phyloP scores from a whole-genome alignment of 1,139 yeast genomes.

The Pichia sp. region DNA sequence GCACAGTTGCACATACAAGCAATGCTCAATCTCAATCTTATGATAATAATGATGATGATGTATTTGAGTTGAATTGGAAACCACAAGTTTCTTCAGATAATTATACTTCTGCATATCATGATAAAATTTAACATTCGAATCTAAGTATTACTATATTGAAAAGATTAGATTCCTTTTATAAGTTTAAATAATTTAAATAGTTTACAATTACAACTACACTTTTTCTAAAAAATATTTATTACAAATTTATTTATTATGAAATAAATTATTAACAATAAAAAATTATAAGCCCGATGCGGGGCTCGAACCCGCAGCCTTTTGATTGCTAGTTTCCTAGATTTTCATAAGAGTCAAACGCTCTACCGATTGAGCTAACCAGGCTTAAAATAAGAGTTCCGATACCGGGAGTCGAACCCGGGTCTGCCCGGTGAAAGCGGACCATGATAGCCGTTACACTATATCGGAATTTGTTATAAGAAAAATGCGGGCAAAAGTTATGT shows the following conservation, averaged over 20 bases:
- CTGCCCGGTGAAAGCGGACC: constrained; percentile 73
- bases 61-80: constrained; percentile 14
- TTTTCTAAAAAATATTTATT: too few relatives aligned
- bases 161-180: too few relatives aligned
- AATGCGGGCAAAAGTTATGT: too few relatives aligned
- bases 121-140: not conserved
- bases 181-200: not conserved
- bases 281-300: constrained; percentile 34
- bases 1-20: constrained; percentile 8
- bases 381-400: constrained; percentile 40
- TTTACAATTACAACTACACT: not conserved
- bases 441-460: constrained; percentile 71
- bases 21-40: not conserved
- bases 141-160: not conserved
- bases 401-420: constrained; percentile 76
- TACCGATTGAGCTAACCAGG: constrained; percentile 34
- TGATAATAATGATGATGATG: constrained; percentile 8
- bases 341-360: constrained; percentile 34
- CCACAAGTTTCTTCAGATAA: constrained; percentile 13
- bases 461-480: constrained; percentile 36
- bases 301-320: constrained; percentile 38
- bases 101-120: constrained; percentile 8
- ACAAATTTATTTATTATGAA: too few relatives aligned
- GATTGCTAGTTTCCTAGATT: constrained; percentile 18
- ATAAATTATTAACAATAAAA: not conserved